Evolutionary conservation across 1,284 basidiomycete species (phyloP).

Genomic region (Peniophora sp.): DNA sequence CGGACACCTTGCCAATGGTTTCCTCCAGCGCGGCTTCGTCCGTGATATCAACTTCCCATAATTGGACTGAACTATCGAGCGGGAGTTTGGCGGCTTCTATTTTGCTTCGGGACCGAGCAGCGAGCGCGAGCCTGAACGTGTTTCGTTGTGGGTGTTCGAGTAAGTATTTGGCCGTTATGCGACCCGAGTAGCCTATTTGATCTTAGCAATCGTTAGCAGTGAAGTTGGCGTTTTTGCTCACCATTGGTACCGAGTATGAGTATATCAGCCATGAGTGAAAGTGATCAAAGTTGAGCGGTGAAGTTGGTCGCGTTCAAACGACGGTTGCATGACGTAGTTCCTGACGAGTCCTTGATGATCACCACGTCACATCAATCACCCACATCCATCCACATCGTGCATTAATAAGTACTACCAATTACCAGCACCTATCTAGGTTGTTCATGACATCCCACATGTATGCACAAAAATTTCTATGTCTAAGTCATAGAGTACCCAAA

Average conservation of each 20-base stretch:
- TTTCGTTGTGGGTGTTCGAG: conserved; percentile 49
- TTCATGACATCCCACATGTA: no score
- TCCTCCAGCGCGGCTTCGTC: conserved; percentile 38
- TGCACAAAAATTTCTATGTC: no score
- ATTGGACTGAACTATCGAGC: conserved; percentile 31
- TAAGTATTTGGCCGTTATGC: conserved; percentile 55
- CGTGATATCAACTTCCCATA: conserved; percentile 46
- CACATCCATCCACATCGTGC: no score
- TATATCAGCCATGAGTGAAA: conserved; percentile 34
- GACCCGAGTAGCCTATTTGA: conserved; percentile 63
- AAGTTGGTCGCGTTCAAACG: no score
- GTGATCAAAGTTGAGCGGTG: no score
- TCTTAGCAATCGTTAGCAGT: no score
- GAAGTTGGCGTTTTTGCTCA: conserved; percentile 9
- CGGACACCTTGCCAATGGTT: conserved; percentile 44
- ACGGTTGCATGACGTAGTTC: no score
- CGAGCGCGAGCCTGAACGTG: conserved; percentile 52
- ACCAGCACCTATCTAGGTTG: no score
- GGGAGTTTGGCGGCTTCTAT: conserved; percentile 37
- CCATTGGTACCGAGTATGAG: conserved; percentile 59
- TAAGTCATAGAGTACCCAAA: no score
- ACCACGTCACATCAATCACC: no score
- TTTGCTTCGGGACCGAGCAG: conserved; percentile 51
- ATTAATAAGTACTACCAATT: no score
- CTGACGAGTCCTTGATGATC: no score